Percentiles rank a stretch among this genome's conserved stretches.
Evolutionary conservation across 805 yeast genomes (phyloP).

Genomic region (Ogataea wickerhamii): DNA sequence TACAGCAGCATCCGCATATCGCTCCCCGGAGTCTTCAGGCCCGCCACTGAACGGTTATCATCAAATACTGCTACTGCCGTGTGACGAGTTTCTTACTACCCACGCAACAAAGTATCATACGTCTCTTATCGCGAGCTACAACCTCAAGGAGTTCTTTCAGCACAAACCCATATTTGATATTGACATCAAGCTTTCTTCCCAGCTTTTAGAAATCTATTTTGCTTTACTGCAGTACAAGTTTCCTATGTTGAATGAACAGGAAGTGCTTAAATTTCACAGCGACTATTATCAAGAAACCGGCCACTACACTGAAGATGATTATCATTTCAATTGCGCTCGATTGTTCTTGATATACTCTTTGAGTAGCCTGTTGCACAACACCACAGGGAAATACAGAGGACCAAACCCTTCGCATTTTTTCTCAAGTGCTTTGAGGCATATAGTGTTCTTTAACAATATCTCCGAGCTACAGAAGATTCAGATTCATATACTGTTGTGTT

Average conservation of each 20-base stretch:
- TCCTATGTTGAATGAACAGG: slow-evolving; percentile 52
- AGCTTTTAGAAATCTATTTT: slow-evolving; percentile 53
- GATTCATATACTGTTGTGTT: slow-evolving; percentile 47
- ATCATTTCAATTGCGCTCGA: slow-evolving; percentile 52
- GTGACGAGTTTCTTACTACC: slow-evolving; percentile 17
- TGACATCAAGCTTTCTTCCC: slow-evolving; percentile 46
- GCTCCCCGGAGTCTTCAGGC: not conserved
- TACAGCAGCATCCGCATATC: not conserved
- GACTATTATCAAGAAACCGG: slow-evolving; percentile 38
- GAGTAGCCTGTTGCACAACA: slow-evolving; percentile 48
- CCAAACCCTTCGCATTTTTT: slow-evolving; percentile 54
- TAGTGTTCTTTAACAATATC: slow-evolving; percentile 41
- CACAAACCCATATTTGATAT: slow-evolving; percentile 51
- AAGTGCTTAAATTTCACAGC: slow-evolving; percentile 47
- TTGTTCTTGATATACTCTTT: slow-evolving; percentile 54
- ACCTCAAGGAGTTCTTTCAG: slow-evolving; percentile 42
- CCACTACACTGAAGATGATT: slow-evolving; percentile 33
- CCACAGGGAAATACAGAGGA: slow-evolving; percentile 54
- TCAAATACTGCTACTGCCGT: slow-evolving; percentile 19
- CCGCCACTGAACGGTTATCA: slow-evolving; percentile 17
- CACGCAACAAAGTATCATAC: slow-evolving; percentile 12
- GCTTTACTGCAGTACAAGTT: slow-evolving; percentile 54
- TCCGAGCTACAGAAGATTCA: slow-evolving; percentile 47
- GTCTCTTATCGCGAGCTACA: slow-evolving; percentile 40
- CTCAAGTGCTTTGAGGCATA: slow-evolving; percentile 56